These are phyloP conservation scores for Phytopythium ostracodes DNA, from an alignment of 352 stramenopile species.

Conservation along the genomic window DNA sequence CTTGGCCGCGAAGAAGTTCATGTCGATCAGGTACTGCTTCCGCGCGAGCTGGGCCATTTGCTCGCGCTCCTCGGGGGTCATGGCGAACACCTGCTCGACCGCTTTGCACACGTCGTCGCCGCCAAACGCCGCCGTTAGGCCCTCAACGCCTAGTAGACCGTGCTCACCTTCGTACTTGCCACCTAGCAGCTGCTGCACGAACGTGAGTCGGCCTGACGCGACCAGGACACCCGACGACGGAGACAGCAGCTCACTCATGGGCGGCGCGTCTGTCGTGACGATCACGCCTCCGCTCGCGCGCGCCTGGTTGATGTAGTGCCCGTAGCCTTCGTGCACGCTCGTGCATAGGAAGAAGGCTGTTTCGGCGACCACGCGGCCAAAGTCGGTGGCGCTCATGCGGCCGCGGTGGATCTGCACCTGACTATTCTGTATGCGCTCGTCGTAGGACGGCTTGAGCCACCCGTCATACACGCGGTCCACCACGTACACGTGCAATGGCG, in stretches of 20 bases:
- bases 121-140: conserved; percentile 35
- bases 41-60: conserved; percentile 34
- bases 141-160: conserved; percentile 38
- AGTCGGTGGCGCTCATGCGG: conserved; percentile 25
- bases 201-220: conserved; percentile 17
- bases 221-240: conserved; percentile 41
- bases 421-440: conserved; percentile 17
- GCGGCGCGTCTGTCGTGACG: conserved; percentile 44
- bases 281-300: conserved; percentile 39
- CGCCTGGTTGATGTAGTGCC: conserved; percentile 76
- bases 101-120: conserved; percentile 39
- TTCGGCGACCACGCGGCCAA: conserved; percentile 49
- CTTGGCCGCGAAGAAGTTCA: conserved; percentile 58
- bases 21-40: conserved; percentile 60
- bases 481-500: conserved; percentile 51
- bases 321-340: conserved; percentile 56
- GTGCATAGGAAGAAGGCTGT: conserved; percentile 57
- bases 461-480: conserved; percentile 28
- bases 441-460: conserved; percentile 25
- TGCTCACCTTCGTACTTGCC: conserved; percentile 44
- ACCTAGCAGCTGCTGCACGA: conserved; percentile 46
- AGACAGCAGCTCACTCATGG: conserved; percentile 66
- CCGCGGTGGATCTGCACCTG: conserved; percentile 37
- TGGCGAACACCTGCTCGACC: conserved; percentile 47
- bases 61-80: conserved; percentile 39